Evolutionary conservation across 2,329 filamentous ascomycete species (phyloP).

Genomic region (Rhynchosporium secalis): DNA sequence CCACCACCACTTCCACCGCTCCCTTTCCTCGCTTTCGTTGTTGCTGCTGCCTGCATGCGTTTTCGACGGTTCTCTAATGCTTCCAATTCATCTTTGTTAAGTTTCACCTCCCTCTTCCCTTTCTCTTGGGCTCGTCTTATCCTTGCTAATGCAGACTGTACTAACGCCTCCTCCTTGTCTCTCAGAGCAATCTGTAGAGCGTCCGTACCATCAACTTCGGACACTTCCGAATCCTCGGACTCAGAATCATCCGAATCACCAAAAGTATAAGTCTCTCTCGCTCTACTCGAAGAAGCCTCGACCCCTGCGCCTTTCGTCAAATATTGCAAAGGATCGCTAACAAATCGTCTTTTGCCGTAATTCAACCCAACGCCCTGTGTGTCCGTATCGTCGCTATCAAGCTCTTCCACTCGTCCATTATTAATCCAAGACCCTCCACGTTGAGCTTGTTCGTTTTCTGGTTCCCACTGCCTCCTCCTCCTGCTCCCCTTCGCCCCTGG

Average conservation of each 20-base stretch:
- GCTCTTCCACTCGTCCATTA: conserved; percentile 58
- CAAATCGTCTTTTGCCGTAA: conserved; percentile 51
- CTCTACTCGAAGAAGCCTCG: conserved; percentile 47
- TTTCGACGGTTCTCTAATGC: conserved; percentile 71
- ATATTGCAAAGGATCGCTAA: conserved; percentile 61
- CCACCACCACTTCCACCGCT: conserved; percentile 32
- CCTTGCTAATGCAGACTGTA: conserved; percentile 75
- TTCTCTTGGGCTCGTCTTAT: conserved; percentile 76
- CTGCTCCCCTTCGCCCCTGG: conserved; percentile 78
- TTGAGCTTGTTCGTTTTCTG: conserved; percentile 43
- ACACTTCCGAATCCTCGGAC: conserved; percentile 47
- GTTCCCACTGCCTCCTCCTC: conserved; percentile 54
- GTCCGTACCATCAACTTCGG: conserved; percentile 52
- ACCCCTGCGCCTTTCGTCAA: conserved; percentile 47
- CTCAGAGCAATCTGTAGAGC: conserved; percentile 55
- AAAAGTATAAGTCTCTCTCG: conserved; percentile 34
- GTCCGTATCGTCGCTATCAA: conserved; percentile 60
- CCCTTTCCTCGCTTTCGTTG: conserved; percentile 30
- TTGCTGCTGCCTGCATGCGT: conserved; percentile 47
- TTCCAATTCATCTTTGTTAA: conserved; percentile 77
- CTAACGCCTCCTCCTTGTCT: conserved; percentile 72
- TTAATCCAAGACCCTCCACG: conserved; percentile 47
- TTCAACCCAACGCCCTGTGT: conserved; percentile 55
- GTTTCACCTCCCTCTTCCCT: conserved; percentile 75
- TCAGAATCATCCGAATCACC: conserved; percentile 18